Evolutionary conservation across 2,329 filamentous ascomycete genomes (phyloP), one percentile per base, ranked within the genome.

Genomic region (Fusarium xyrophilum): DNA sequence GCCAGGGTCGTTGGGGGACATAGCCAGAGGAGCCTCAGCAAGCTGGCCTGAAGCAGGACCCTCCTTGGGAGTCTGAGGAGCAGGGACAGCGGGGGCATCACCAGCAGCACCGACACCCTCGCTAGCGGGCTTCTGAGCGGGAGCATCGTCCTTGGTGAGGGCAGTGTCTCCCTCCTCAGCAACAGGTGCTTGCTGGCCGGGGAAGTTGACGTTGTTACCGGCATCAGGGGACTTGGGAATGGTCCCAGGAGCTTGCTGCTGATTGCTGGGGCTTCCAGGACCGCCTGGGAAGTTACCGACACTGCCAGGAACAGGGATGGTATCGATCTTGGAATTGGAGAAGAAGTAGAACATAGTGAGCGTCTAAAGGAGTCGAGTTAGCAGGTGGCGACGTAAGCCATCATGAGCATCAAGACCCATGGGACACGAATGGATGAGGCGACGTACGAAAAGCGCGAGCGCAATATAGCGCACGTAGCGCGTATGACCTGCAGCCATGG

Each of bases 391-490:
- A 60, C 54, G 55, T 58, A 47, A 55, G 58, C 43, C 53, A 43
- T 58, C 21, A 44, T 44, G 39, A 54, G 33, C 47, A 23, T 33
- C n/a, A 23, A 21, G 23, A 33, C 51, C 14, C 52, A 47, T 32
- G 28, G 28, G 44, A 47, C n/a, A 47, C 8, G 12, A 25, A 36
- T 48, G 36, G 38, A 39, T 14, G 30, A 32, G 55, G 25, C 27
- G 44, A 85, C 91, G 77, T 86, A 97, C 94, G 76, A 97, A 90
- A 76, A 93, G 86, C 63, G 93, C 92, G 76, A 97, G 89, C 77
- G 96, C 85, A 78, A 97, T 85, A 80, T 89, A 90, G 84, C 88
- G 87, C 84, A 89, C 82, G 76, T 93, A 93, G 81, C 91, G 89
- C 80, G 90, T 88, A 72, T 87, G 89, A 77, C 89, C 89, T 63